Base-by-base conservation (phyloP, 768 basidiomycete genomes). In the Crassisporium funariophilum region DNA sequence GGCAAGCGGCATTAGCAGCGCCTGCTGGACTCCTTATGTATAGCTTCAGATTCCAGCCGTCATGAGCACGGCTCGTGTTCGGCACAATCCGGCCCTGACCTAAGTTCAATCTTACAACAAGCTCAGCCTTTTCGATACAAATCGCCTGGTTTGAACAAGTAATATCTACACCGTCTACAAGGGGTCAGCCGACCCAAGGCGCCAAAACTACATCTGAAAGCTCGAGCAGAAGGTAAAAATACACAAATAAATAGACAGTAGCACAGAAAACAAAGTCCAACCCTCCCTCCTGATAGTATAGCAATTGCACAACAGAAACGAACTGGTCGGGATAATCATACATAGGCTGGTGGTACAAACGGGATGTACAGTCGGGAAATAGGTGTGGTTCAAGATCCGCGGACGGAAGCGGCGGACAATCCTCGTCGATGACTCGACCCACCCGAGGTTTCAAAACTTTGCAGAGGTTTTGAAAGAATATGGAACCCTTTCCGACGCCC, bases 401-500 rank as follows among this genome's bases (percentile, higher is more conserved):
- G 77, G 48, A 76, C 69, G 8, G 74, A 77, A 41, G 75, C 69
- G 25, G 77, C 69, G 35, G 80, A 82, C 69, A 76, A 67, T 15
- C 78, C 79, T 40, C 80, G 72, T 52, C 77, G 71, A 63, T 82
- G 80, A 51, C 62, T 69, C 19, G 69, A 63, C 23, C 58, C 41
- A 35, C 51, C 42, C 25, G 68, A 59, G 24, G 66, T 59, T 49
- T 77, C 73, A 44, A 69, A 55, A 41, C 60, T 66, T 19, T 72
- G 70, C 35, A 68, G 58, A 34, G 75, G 74, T 68, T 83, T 87
- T 45, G 83, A 77, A 51, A 89, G 68, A 22, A 89, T 64, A 62
- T 86, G 79, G 63, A 89, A 86, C 2, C 80, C 80, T 59, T 88
- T 74, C 55, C 87, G 78, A 24, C 86, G 81, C 46, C 72, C 77